Conservation (phyloP, 2,329 filamentous ascomycete genomes). For the Colletotrichum chrysophilum region DNA sequence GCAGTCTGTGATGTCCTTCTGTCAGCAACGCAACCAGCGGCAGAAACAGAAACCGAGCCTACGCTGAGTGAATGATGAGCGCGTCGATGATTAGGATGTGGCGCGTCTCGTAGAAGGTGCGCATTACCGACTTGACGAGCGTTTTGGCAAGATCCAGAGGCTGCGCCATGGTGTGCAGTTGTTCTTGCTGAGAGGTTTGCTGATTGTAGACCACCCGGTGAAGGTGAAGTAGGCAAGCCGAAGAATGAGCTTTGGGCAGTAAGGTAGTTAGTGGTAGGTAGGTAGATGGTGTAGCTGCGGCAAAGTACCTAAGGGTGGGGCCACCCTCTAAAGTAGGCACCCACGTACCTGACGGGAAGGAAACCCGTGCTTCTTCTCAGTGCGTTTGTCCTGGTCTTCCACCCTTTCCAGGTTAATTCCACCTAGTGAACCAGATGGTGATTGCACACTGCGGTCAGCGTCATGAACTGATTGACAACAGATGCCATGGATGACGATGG, state of each 20-base stretch:
- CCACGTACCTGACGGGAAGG: background rate
- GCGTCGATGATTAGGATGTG: slow-evolving; percentile 87
- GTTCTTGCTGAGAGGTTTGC: background rate
- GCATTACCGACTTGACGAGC: slow-evolving; percentile 84
- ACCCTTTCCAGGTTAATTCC: background rate
- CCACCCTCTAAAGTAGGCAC: background rate
- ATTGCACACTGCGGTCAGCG: background rate
- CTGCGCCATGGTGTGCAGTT: background rate
- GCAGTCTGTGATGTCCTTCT: slow-evolving; percentile 68
- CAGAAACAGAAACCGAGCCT: slow-evolving; percentile 37
- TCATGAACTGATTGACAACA: background rate
- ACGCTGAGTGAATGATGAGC: slow-evolving; percentile 82
- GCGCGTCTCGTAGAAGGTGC: slow-evolving; percentile 86
- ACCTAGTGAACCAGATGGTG: background rate
- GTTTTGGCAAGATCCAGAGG: slow-evolving; percentile 67
- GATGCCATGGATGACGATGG: background rate
- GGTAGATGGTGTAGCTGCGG: background rate
- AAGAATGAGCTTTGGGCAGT: background rate
- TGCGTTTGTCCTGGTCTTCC: background rate
- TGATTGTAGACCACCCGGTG: background rate
- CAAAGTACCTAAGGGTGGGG: background rate
- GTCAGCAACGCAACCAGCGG: slow-evolving; percentile 44
- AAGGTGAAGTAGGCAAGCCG: background rate
- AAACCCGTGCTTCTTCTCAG: background rate
- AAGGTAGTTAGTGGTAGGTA: background rate